Evolutionary conservation across 805 yeast species (phyloP).

Genomic region (Candida montana): DNA sequence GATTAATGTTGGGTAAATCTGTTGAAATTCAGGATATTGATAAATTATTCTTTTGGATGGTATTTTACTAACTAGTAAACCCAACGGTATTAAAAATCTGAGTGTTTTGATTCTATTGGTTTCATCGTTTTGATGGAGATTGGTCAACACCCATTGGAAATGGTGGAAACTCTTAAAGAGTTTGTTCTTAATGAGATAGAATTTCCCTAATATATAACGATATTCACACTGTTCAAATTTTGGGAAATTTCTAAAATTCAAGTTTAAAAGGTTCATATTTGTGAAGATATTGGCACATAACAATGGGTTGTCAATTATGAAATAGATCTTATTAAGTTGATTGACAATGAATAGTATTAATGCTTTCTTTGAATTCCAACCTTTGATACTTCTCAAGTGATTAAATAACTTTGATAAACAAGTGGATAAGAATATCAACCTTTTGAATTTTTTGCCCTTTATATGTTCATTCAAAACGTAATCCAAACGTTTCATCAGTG

Average conservation of each 20-base stretch:
- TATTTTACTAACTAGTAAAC: constrained; percentile 45
- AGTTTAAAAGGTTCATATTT: constrained; percentile 46
- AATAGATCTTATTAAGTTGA: constrained; percentile 46
- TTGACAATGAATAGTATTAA: constrained; percentile 45
- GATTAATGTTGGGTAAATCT: constrained; percentile 35
- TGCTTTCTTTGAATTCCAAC: constrained; percentile 35
- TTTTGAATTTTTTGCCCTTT: constrained; percentile 39
- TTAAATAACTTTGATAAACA: constrained; percentile 24
- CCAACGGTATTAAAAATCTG: constrained; percentile 45
- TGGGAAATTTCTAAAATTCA: constrained; percentile 37
- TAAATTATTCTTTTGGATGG: constrained; percentile 32
- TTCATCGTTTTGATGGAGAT: constrained; percentile 8
- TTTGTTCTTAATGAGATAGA: constrained; percentile 47
- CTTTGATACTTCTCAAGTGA: constrained; percentile 27
- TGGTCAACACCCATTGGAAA: constrained; percentile 38
- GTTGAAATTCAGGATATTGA: constrained; percentile 23
- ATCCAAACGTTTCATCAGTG: constrained; percentile 41
- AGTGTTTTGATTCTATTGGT: constrained; percentile 30
- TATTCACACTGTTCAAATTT: constrained; percentile 44
- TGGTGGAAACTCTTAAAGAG: constrained; percentile 42
- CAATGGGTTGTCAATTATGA: constrained; percentile 47
- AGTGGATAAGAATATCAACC: constrained; percentile 23
- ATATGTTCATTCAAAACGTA: constrained; percentile 35
- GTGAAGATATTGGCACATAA: constrained; percentile 58
- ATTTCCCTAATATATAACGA: constrained; percentile 48